Evolutionary conservation across 2,329 filamentous ascomycete genomes (phyloP), one percentile per base, ranked within the genome.

Genomic region (Boeremia exigua): DNA sequence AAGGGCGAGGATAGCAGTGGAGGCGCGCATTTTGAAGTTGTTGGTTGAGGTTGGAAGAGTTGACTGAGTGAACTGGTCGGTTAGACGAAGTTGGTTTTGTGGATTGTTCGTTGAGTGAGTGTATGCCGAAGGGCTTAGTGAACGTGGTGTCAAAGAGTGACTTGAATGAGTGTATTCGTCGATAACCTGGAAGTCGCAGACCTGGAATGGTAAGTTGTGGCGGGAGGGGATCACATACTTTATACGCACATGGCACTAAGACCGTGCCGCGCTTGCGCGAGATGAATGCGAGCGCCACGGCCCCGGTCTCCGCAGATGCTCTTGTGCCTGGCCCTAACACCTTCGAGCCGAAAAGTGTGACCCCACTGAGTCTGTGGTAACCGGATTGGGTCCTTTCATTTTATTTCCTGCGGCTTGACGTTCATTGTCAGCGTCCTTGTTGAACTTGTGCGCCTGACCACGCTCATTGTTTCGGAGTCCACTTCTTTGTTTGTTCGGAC

Each of bases 101-200:
- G 27, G 45, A 48, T 60, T 58, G 48, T 37, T 48, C 19, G 27
- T 50, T 46, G 48, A 60, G 64, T 59, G 68, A 68, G 59, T 54
- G 65, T 62, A 43, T 66, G 66, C 67, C 67, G 62, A 63, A 65
- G 61, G 67, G 66, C 63, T 63, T 68, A 71, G 68, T 49, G 68
- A 71, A 56, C 58, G 68, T 70, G 65, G 38, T 63, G 61, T 68
- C 64, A 71, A 64, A 65, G 61, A 69, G 56, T 69, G 68, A 72
- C 67, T 60, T 54, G 56, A 62, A 61, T 56, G 65, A 69, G 65
- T 63, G 66, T 58, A 54, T 50, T 58, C 50, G 55, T 58, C 55
- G 63, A 66, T 61, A 68, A 69, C 66, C 68, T 71, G 66, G 67
- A 69, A 71, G 68, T 72, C 69, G 65, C 69, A 72, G 66, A 71